Percentiles rank a stretch among this genome's conserved stretches.
phyloP scores from a whole-genome alignment of 2,329 filamentous ascomycete species.

The Colletotrichum tamarilloi region DNA sequence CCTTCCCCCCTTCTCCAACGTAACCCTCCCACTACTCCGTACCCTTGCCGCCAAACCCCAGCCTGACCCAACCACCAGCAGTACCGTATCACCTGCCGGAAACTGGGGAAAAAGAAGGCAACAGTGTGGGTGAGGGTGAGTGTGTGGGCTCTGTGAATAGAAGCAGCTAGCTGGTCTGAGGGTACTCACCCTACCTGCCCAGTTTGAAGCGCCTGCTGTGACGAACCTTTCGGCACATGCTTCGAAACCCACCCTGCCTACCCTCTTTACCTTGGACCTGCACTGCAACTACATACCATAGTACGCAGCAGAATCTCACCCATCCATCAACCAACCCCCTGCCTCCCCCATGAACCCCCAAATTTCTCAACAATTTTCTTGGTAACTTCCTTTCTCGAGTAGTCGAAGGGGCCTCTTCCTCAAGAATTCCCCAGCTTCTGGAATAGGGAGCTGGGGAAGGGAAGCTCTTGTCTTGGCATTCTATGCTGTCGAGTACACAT shows the following conservation, averaged over 20 bases:
- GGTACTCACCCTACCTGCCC: neutral
- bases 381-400: constrained; percentile 19
- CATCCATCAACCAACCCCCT: neutral
- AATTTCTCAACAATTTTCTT: neutral
- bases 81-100: constrained; percentile 20
- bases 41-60: neutral
- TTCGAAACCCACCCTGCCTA: neutral
- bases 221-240: neutral
- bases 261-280: neutral
- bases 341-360: neutral
- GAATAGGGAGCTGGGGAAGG: neutral
- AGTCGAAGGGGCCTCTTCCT: neutral
- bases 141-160: neutral
- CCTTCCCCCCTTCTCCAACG: neutral
- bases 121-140: too few species aligned
- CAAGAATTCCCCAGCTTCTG: neutral
- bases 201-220: neutral
- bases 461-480: neutral
- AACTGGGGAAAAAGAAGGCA: neutral
- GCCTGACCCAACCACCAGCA: neutral
- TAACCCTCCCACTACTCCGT: neutral
- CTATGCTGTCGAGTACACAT: neutral
- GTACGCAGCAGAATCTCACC: neutral
- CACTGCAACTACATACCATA: neutral
- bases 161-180: neutral